phyloP scores from a whole-genome alignment of 2,329 filamentous ascomycete genomes.

The Sordariomycetes sp. region DNA sequence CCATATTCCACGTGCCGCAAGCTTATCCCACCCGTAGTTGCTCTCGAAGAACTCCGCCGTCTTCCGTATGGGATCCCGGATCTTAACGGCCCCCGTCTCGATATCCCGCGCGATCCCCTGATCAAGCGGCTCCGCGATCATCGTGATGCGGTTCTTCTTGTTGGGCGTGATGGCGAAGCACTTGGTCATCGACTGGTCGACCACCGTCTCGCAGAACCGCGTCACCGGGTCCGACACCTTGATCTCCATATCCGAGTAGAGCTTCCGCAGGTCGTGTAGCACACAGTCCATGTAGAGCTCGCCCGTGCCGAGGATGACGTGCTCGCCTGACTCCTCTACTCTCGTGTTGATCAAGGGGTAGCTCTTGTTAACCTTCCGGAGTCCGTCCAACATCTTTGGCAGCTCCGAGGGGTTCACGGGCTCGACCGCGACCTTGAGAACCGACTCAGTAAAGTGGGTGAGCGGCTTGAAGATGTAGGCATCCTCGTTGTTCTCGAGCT shows the following conservation, averaged over 20 bases:
- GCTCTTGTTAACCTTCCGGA: conserved; percentile 95
- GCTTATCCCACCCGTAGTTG: conserved; percentile 91
- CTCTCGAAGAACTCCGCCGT: conserved; percentile 97
- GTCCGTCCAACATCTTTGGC: conserved; percentile 95
- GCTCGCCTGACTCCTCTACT: conserved; percentile 95
- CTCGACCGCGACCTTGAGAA: conserved; percentile 95
- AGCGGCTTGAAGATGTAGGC: conserved; percentile 93
- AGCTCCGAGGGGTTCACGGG: conserved; percentile 96
- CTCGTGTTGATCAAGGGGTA: conserved; percentile 94
- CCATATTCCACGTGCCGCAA: conserved; percentile 94
- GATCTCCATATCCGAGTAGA: conserved; percentile 99
- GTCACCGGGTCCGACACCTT: conserved; percentile 98
- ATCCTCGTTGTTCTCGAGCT: conserved; percentile 77
- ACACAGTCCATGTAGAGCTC: conserved; percentile 99
- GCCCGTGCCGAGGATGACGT: conserved; percentile 87
- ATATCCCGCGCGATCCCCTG: conserved; percentile 93
- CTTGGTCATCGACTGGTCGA: conserved; percentile 94
- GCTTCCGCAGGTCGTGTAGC: conserved; percentile 77
- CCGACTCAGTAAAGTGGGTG: conserved; percentile 90
- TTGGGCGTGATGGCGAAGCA: conserved; percentile 97
- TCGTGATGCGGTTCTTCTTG: conserved; percentile 98
- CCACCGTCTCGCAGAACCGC: conserved; percentile 93
- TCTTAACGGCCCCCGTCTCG: conserved; percentile 79
- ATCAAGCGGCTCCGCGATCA: conserved; percentile 93
- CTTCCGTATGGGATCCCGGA: conserved; percentile 84